Conservation (phyloP, 352 stramenopile genomes). For the Pythium apleroticum region DNA sequence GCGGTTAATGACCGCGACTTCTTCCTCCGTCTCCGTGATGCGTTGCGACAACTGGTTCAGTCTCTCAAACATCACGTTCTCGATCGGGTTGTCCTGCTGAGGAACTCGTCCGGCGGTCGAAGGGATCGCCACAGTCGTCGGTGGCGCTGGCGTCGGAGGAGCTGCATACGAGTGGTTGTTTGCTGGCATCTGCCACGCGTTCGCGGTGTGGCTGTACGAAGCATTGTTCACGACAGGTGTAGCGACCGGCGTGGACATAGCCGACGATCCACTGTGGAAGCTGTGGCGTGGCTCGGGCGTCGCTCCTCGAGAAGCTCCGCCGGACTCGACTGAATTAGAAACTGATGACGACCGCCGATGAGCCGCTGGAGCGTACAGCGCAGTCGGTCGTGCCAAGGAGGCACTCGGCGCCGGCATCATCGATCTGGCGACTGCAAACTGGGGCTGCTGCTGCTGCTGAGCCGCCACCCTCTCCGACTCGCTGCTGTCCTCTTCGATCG, state of each 20-base stretch:
- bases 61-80: slow-evolving; percentile 55
- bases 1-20: slow-evolving; percentile 38
- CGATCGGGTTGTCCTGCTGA: slow-evolving; percentile 41
- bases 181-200: neutral
- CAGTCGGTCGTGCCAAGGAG: neutral
- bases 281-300: neutral
- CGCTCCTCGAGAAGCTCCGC: neutral
- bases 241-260: neutral
- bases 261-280: neutral
- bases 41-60: slow-evolving; percentile 48
- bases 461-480: neutral
- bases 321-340: neutral
- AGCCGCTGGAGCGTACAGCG: neutral
- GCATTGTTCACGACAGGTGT: neutral
- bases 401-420: neutral
- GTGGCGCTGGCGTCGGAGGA: neutral
- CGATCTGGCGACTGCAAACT: neutral
- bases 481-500: slow-evolving; percentile 41
- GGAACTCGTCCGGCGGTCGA: neutral
- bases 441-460: neutral
- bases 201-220: neutral
- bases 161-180: neutral
- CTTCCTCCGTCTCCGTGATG: slow-evolving; percentile 45
- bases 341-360: neutral
- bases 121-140: neutral